Conservation (phyloP, 495 filamentous ascomycete species). For the Aspergillus indologenus region DNA sequence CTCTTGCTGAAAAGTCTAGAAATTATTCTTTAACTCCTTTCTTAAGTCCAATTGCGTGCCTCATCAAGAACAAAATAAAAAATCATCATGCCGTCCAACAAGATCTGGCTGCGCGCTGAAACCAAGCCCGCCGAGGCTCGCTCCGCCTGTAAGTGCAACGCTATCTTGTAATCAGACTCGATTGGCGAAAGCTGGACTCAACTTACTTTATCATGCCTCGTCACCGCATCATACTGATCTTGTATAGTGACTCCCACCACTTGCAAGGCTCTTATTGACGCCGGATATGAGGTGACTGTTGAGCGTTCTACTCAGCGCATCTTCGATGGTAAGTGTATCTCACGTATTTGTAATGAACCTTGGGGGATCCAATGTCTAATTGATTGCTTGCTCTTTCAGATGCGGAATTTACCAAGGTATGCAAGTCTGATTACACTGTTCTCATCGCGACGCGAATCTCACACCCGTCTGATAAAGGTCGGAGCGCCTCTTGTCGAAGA, state of each 20-base stretch:
- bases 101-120: slow-evolving; percentile 50
- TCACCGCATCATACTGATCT: neutral
- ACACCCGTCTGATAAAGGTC: slow-evolving; percentile 29
- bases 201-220: neutral
- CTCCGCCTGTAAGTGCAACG: slow-evolving; percentile 40
- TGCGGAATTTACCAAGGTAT: slow-evolving; percentile 53
- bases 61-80: neutral
- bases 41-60: neutral
- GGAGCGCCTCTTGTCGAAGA: slow-evolving; percentile 78
- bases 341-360: neutral
- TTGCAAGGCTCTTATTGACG: slow-evolving; percentile 72
- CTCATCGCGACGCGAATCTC: neutral
- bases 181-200: neutral
- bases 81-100: slow-evolving; percentile 38
- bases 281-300: slow-evolving; percentile 79
- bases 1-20: slow-evolving; percentile 1
- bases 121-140: slow-evolving; percentile 50
- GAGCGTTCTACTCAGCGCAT: slow-evolving; percentile 80
- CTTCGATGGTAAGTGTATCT: slow-evolving; percentile 61
- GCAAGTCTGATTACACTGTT: slow-evolving; percentile 3
- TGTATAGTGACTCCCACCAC: slow-evolving; percentile 61
- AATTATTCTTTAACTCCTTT: slow-evolving; percentile 11
- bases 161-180: neutral
- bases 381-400: slow-evolving; percentile 24
- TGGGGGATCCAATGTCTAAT: neutral